Evolutionary conservation across 495 filamentous ascomycete species (phyloP), one percentile per base, ranked within the genome.

Genomic region (Neurospora sp.): DNA sequence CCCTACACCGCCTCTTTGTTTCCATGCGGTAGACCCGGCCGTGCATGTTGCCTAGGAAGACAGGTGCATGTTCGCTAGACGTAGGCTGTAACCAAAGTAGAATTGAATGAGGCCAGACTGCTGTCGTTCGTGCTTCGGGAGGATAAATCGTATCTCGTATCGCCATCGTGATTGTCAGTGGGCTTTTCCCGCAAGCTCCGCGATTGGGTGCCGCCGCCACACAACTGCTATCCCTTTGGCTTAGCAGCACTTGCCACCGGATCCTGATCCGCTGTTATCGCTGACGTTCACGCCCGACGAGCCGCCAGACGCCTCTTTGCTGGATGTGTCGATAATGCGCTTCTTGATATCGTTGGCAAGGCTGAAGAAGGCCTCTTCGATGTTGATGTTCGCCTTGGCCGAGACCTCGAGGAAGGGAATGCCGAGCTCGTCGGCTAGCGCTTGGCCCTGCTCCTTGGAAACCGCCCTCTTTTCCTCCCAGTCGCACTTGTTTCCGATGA

Each of bases 401-500:
- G 93, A 97, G 61, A 99, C 96, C 81, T 99, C 96, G 80, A 99
- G 90, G 85, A 99, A 99, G 6, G 96, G 96, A 74, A 99, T 98
- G 75, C 94, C 94, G 65, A 99, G 90, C 83, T 99, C 96, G 82
- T 97, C 92, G 37, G 96, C 96, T 42, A 99, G 88, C 76, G 91
- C 89, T 80, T 99, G 95, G 74, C 96, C 96, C 79, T 91, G 92
- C 82, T 98, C 94, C 68, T 91, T 97, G 37, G 93, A 93, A 22
- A 99, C 92, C 20, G 90, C 92, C 74, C 96, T 89, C 87, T 98
- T 99, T 83, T 99, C 96, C 83, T 98, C 95, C 96, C 96, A 98
- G 84, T 99, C 96, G 84, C 96, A 99, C 84, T 99, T 99, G 87
- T 99, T 99, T 77, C 96, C 96, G 73, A 99, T 97, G 69, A 99